Base-by-base conservation (phyloP, 352 stramenopile genomes). In the Phytophthora palmivora region DNA sequence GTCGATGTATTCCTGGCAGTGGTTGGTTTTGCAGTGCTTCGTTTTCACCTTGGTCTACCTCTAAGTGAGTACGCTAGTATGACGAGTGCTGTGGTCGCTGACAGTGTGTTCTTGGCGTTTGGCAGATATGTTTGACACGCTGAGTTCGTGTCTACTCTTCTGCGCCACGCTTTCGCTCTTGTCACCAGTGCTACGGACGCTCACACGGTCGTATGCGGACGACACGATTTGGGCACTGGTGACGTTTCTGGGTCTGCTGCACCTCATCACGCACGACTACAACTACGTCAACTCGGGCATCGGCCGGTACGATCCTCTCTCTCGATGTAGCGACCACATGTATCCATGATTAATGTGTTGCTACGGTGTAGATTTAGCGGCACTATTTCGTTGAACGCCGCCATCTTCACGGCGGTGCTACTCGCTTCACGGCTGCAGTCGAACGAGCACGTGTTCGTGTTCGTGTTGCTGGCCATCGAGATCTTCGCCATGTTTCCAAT, bases 201-300 rank as follows among this genome's bases (percentile, higher is more conserved):
- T 98, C 18, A 98, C 92, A 18, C 78, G 81, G 24, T 96, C 91
- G 24, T 97, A 91, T 53, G 87, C 92, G 5, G 84, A 97, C 44
- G 92, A 98, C 72, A 97, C 89, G n/a, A 97, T 98, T 54, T 95
- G 88, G 61, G 89, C 83, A 22, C 72, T 97, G 26, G 84, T 85
- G 41, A 83, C 87, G 18, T 72, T 80, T 10, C 72, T 98, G 9
- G 77, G 82, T 21, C 62, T 89, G 41, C 57, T 98, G 37, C 92
- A 98, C 58, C 71, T 98, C 52, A 81, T 97, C 38, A 91, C 88
- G 42, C 87, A 97, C 70, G 91, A 98, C 77, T 98, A 98, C 75
- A 82, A 70, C 49, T 93, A 95, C 58, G 76, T 96, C 47, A 93
- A 94, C 53, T 87, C 83, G 34, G 86, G 87, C 50, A 89, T 90